Evolutionary conservation across 1,284 basidiomycete genomes (phyloP).

Genomic region (Irpex sp.): DNA sequence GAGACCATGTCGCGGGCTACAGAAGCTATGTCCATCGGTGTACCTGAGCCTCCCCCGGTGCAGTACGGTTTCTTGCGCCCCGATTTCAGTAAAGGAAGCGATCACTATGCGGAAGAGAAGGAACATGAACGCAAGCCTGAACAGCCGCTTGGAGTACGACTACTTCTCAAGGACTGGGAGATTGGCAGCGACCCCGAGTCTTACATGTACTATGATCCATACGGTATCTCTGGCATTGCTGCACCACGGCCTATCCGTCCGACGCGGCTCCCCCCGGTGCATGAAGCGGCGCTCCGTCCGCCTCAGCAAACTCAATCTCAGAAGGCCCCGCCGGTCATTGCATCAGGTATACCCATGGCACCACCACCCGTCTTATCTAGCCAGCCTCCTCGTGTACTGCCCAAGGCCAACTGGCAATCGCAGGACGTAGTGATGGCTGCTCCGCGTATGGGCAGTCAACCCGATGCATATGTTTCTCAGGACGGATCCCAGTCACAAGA

Average conservation of each 20-base stretch:
- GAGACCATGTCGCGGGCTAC: constrained; percentile 47
- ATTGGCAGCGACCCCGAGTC: constrained; percentile 46
- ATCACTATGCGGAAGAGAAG: constrained; percentile 26
- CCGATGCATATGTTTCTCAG: constrained; percentile 7
- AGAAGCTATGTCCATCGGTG: constrained; percentile 49
- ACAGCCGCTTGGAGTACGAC: constrained; percentile 49
- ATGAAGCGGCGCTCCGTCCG: not conserved
- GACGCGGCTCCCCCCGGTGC: not conserved
- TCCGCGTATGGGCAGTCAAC: constrained; percentile 17
- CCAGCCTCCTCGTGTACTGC: constrained; percentile 29
- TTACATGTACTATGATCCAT: constrained; percentile 55
- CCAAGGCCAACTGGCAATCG: constrained; percentile 25
- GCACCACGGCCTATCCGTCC: not conserved
- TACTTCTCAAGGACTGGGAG: constrained; percentile 67
- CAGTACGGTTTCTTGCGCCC: constrained; percentile 63
- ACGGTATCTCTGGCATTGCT: constrained; percentile 26
- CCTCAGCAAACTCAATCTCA: constrained; percentile 17
- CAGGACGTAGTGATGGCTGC: constrained; percentile 17
- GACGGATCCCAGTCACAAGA: constrained; percentile 35
- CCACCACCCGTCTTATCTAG: constrained; percentile 13
- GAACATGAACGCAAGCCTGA: constrained; percentile 1
- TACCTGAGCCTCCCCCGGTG: constrained; percentile 46
- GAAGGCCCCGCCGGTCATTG: constrained; percentile 20
- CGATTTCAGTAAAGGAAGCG: constrained; percentile 24
- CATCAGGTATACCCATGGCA: not conserved